Base-by-base conservation (phyloP, 2,329 filamentous ascomycete genomes). In the Sporothrix dimorphospora region DNA sequence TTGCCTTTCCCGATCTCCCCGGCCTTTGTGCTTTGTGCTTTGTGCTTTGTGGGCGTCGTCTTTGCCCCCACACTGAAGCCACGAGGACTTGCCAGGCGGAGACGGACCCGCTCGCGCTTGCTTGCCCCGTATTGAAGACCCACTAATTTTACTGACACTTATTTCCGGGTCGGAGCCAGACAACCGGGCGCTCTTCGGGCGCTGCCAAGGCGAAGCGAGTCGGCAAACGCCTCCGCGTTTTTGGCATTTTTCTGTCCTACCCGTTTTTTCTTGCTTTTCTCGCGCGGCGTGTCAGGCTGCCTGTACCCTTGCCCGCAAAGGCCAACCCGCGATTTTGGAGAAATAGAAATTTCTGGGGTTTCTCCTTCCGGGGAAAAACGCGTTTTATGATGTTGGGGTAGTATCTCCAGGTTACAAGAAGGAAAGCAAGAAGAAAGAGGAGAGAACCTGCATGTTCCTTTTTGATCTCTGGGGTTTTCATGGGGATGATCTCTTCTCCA, bases 91-190 rank as follows among this genome's bases (percentile, higher is more conserved):
- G 16, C n/a, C n/a, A 61, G 57, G 57, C 57, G 30, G 34, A 40
- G 57, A 57, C 9, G 34, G 57, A 21, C 11, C 55, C 57, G 12
- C 34, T 38, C 57, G 27, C 57, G 19, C 57, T 9, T 42, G 57
- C 30, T n/a, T 21, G 38, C 40, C 59, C 59, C 61, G 40, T 16
- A 27, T 4, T 3, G 11, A 1, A 1, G 61, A 65, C 40, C 61
- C 61, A 65, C 61, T 65, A 30, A 19, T 42, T 34, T 19, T 19
- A 63, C 57, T 63, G 24, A 63, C 34, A 42, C 57, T 47, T 65
- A 65, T 65, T 65, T 21, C 61, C 61, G 61, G 40, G 40, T 40
- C 61, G 61, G 61, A 65, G 61, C 40, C 61, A 47, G 61, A 65
- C 61, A 68, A 45, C 47, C 45, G 24, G 24, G 7, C 27, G 53